These are phyloP conservation scores for Amanita polypyramis DNA, from an alignment of 768 basidiomycete genomes.

Conservation along the genomic window DNA sequence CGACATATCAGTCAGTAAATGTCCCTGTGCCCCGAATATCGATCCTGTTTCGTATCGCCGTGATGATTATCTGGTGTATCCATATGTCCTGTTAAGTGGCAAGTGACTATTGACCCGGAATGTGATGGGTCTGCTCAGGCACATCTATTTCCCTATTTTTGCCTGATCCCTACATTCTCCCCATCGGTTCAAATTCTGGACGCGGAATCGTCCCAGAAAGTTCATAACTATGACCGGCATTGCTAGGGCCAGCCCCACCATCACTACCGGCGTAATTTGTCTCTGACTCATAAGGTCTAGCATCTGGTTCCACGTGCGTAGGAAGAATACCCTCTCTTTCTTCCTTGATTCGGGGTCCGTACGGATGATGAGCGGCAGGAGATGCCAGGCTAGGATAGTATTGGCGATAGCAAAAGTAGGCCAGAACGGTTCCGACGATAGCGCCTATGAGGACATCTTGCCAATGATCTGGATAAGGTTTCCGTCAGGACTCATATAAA, in stretches of 20 bases:
- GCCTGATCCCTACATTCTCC: constrained; percentile 26
- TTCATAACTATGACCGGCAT: constrained; percentile 16
- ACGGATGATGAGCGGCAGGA: constrained; percentile 54
- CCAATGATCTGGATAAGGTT: constrained; percentile 63
- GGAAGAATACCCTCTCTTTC: constrained; percentile 35
- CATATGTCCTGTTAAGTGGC: background rate
- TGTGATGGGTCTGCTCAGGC: background rate
- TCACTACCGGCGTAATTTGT: background rate
- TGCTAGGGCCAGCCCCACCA: constrained; percentile 7
- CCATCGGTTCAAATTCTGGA: constrained; percentile 16
- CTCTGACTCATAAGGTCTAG: constrained; percentile 9
- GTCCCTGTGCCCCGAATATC: background rate
- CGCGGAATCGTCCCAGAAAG: constrained; percentile 17
- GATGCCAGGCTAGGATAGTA: constrained; percentile 72
- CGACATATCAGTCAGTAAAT: too few relatives aligned
- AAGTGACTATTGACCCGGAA: background rate
- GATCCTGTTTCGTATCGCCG: background rate
- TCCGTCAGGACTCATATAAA: constrained; percentile 6
- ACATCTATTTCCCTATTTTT: constrained; percentile 10
- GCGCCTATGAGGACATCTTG: constrained; percentile 81
- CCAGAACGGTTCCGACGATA: constrained; percentile 56
- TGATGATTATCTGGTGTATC: background rate
- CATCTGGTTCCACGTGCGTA: constrained; percentile 13
- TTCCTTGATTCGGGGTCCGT: constrained; percentile 53
- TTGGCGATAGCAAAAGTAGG: constrained; percentile 74